Base-by-base conservation (phyloP, 2,329 filamentous ascomycete species). In the Fusarium longipes region DNA sequence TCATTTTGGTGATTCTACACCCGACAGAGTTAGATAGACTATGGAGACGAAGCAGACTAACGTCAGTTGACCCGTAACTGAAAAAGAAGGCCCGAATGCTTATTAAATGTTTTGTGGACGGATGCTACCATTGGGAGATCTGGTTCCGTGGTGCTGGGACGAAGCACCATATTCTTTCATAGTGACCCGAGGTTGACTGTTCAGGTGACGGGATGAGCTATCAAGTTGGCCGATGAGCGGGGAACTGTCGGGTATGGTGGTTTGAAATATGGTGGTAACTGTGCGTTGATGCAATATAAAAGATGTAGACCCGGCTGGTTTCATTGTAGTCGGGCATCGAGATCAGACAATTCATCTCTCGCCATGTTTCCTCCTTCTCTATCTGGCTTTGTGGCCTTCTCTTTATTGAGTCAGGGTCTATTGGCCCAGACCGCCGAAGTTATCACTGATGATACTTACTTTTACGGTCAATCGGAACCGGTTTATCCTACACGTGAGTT, bases 401-500 rank as follows among this genome's bases (percentile, higher is more conserved):
- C 57, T 9, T 11, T 62, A 1, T 5, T 62, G 20, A 47, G 15
- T n/a, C 53, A 44, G 20, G 57, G 57, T 17, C 4, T 51, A 3
- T 8, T 33, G 22, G 57, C 57, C 18, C 57, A 60, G 6, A 27
- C 11, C 1, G 24, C 5, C n/a, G 18, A 54, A 17, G 29, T 47
- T 8, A 55, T 62, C 3, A 62, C 48, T 3, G 32, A 33, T 4
- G 58, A 62, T 11, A 47, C 35, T 3, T 25, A 36, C 6, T 62
- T 62, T 12, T 62, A 62, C 11, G 58, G 57, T 15, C 48, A 62
- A 55, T 62, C 58, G 0, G 40, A 40, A 4, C 25, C 35, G 2
- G 57, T 62, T 1, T 47, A 42, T 22, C 57, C 58, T 6, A 62
- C 58, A 20, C 58, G 58, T 62, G 5, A 47, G 58, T n/a, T n/a